Percentiles rank a stretch among this genome's conserved stretches.
These are phyloP conservation scores for Kwoniella heveanensis DNA, from an alignment of 768 basidiomycete species.

Conservation along the genomic window DNA sequence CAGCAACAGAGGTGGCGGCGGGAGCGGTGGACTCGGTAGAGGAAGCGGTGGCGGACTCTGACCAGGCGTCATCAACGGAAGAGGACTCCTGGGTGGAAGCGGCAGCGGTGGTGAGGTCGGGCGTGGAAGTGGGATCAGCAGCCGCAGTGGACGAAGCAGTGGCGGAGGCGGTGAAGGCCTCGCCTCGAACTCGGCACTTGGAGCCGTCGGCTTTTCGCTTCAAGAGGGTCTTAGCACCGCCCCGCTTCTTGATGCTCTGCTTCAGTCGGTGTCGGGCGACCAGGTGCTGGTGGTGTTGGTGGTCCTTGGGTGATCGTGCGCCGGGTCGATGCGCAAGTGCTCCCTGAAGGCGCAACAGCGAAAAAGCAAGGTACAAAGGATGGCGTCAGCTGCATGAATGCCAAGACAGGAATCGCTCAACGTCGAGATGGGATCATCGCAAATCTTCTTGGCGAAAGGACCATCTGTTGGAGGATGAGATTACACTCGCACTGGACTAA, in stretches of 20 bases:
- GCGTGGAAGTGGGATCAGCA: slow-evolving; percentile 58
- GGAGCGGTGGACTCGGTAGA: slow-evolving; percentile 7
- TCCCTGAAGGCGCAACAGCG: background rate
- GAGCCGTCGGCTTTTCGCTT: slow-evolving; percentile 37
- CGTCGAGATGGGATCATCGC: slow-evolving; percentile 1
- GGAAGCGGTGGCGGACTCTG: slow-evolving; percentile 12
- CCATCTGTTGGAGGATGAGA: background rate
- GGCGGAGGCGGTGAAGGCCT: slow-evolving; percentile 31
- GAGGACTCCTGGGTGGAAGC: slow-evolving; percentile 17
- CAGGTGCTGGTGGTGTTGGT: slow-evolving; percentile 37
- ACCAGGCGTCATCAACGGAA: slow-evolving; percentile 4
- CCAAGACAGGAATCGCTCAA: background rate
- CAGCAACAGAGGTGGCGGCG: slow-evolving; percentile 12
- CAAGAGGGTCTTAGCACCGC: slow-evolving; percentile 15
- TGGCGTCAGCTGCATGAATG: background rate
- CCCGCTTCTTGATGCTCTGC: slow-evolving; percentile 17
- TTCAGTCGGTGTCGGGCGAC: slow-evolving; percentile 27
- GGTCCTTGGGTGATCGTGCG: slow-evolving; percentile 18
- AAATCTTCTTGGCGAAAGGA: slow-evolving; percentile 4
- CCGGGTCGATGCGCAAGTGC: slow-evolving; percentile 9
- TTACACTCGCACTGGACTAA: background rate
- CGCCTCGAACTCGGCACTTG: slow-evolving; percentile 41
- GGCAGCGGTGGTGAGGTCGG: slow-evolving; percentile 40
- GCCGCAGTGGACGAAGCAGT: slow-evolving; percentile 56
- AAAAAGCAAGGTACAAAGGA: background rate